Percentiles rank a stretch among this genome's conserved stretches.
Conservation (phyloP, 805 yeast genomes). For the Yarrowia alimentaria region DNA sequence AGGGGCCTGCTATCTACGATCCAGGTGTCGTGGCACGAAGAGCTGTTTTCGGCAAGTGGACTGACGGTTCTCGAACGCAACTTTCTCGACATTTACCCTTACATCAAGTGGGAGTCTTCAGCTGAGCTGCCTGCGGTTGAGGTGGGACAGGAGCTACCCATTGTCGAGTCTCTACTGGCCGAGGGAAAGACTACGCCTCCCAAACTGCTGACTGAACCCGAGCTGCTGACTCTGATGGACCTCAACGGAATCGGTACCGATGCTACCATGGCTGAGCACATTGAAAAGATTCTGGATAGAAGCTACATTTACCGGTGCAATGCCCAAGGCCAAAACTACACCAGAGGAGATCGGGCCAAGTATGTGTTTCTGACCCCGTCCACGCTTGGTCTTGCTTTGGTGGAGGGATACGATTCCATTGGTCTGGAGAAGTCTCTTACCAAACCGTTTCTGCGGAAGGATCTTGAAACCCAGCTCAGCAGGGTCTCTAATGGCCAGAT, state of each 20-base stretch:
- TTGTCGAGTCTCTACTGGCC: slow-evolving; percentile 57
- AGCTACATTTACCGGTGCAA: slow-evolving; percentile 57
- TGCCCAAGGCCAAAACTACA: background rate
- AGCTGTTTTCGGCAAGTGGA: slow-evolving; percentile 71
- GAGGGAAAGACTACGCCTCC: slow-evolving; percentile 85
- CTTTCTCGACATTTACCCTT: slow-evolving; percentile 76
- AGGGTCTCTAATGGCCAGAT: slow-evolving; percentile 65
- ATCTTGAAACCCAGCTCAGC: slow-evolving; percentile 64
- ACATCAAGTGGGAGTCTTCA: slow-evolving; percentile 68
- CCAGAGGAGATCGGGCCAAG: slow-evolving; percentile 27
- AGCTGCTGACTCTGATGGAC: slow-evolving; percentile 90
- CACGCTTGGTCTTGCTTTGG: slow-evolving; percentile 77
- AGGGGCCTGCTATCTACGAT: slow-evolving; percentile 67
- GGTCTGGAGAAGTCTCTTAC: slow-evolving; percentile 75
- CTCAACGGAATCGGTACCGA: slow-evolving; percentile 97
- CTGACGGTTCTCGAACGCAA: slow-evolving; percentile 69
- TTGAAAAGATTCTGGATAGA: slow-evolving; percentile 69
- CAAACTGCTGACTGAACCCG: slow-evolving; percentile 81
- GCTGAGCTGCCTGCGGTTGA: slow-evolving; percentile 64
- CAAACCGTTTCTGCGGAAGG: slow-evolving; percentile 82
- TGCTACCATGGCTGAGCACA: slow-evolving; percentile 98
- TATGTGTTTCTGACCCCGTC: slow-evolving; percentile 75
- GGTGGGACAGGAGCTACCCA: slow-evolving; percentile 55
- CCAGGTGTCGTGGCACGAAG: slow-evolving; percentile 73
- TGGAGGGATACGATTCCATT: slow-evolving; percentile 80